Percentiles rank a stretch among this genome's conserved stretches.
These are phyloP conservation scores for Aspergillus heteromorphus DNA, from an alignment of 495 filamentous ascomycete species.

Conservation along the genomic window DNA sequence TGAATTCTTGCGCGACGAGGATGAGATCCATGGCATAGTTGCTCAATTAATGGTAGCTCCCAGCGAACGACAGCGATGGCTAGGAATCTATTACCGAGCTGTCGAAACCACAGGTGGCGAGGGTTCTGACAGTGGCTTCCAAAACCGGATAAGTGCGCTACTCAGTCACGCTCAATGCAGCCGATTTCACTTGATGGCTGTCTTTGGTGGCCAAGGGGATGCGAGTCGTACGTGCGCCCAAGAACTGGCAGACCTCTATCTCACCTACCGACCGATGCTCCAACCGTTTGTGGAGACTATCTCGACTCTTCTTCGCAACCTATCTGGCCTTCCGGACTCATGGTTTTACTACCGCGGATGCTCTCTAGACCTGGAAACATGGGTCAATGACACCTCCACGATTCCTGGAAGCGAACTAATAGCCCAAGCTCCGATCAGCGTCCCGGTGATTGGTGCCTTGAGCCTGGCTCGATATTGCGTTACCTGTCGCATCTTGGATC, in stretches of 20 bases:
- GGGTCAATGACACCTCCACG: slow-evolving; percentile 14
- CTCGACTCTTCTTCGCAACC: slow-evolving; percentile 12
- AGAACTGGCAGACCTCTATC: slow-evolving; percentile 18
- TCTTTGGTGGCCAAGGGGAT: slow-evolving; percentile 24
- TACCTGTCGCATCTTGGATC: slow-evolving; percentile 19
- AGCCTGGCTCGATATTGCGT: slow-evolving; percentile 26
- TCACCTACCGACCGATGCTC: slow-evolving; percentile 16
- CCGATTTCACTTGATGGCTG: slow-evolving; percentile 15
- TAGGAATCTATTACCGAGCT: slow-evolving; percentile 16
- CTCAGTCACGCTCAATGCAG: slow-evolving; percentile 12
- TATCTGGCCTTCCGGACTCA: slow-evolving; percentile 8
- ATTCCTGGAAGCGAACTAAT: slow-evolving; percentile 17
- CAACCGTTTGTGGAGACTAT: slow-evolving; percentile 9
- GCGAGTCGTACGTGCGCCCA: slow-evolving; percentile 16
- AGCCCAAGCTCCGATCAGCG: slow-evolving; percentile 26
- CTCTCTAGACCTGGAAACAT: slow-evolving; percentile 15
- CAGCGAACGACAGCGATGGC: slow-evolving; percentile 6
- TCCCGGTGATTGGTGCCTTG: slow-evolving; percentile 25
- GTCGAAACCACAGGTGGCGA: slow-evolving; percentile 1
- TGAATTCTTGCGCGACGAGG: slow-evolving; percentile 13
- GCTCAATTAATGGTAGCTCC: neutral
- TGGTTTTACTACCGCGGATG: slow-evolving; percentile 7
- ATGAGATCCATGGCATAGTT: slow-evolving; percentile 19
- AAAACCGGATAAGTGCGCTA: slow-evolving; percentile 6
- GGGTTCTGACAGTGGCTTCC: neutral